Evolutionary conservation across 495 filamentous ascomycete species (phyloP).

Genomic region (Penicillium mononematosum): DNA sequence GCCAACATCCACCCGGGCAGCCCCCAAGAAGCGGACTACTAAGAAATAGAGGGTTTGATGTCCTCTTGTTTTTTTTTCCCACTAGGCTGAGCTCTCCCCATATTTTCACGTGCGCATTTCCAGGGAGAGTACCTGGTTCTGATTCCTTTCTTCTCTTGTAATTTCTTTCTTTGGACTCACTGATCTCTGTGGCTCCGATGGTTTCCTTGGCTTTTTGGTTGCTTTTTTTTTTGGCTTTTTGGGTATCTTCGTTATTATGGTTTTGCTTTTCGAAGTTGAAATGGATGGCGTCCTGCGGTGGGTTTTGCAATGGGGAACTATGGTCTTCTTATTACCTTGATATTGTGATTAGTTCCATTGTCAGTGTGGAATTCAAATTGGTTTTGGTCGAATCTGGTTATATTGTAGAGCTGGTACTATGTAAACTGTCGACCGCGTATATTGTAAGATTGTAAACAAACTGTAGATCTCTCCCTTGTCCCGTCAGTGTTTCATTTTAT

Average conservation of each 20-base stretch:
- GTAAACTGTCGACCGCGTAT: not conserved
- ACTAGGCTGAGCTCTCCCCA: slow-evolving; percentile 23
- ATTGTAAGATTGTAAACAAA: not conserved
- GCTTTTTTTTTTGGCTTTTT: slow-evolving; percentile 33
- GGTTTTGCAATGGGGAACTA: slow-evolving; percentile 39
- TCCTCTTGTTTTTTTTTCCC: slow-evolving; percentile 13
- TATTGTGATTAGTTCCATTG: slow-evolving; percentile 4
- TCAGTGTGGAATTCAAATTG: slow-evolving; percentile 18
- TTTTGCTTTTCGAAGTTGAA: slow-evolving; percentile 33
- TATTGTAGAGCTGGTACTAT: not conserved
- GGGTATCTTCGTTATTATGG: slow-evolving; percentile 39
- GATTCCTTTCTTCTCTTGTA: slow-evolving; percentile 29
- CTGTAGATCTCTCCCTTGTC: not conserved
- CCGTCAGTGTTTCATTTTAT: not conserved
- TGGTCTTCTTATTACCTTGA: slow-evolving; percentile 19
- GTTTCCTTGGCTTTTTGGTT: slow-evolving; percentile 25
- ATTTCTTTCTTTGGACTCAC: slow-evolving; percentile 31
- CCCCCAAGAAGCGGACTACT: slow-evolving; percentile 55
- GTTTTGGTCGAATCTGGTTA: slow-evolving; percentile 5
- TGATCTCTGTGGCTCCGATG: slow-evolving; percentile 27
- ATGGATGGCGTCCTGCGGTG: slow-evolving; percentile 46
- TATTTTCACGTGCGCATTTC: slow-evolving; percentile 32
- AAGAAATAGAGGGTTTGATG: slow-evolving; percentile 52
- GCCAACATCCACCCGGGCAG: slow-evolving; percentile 48
- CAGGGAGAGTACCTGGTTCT: slow-evolving; percentile 21